Evolutionary conservation across 1,284 basidiomycete genomes (phyloP), one percentile per base, ranked within the genome.

Genomic region (Kalmanozyma brasiliensis): DNA sequence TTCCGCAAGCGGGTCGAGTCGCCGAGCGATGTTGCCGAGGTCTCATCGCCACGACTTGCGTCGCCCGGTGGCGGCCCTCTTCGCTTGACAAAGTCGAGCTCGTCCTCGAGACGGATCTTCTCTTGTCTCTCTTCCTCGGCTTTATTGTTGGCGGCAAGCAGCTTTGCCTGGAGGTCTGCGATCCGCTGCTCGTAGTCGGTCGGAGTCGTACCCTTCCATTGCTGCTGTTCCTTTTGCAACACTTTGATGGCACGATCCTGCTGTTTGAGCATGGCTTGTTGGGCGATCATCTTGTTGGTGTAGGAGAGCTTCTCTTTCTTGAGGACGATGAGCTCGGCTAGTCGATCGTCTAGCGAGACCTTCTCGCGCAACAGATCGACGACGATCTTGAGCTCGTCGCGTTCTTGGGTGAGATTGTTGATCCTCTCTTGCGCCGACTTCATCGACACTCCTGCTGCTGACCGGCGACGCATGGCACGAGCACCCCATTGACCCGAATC

Each of bases 371-470:
- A 66, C 13, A 79, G 69, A 52, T 80, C 80, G 23, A 79, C 73
- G 41, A 80, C 80, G 38, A 78, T 77, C 57, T 80, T 77, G 57
- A 81, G 74, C 46, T 80, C 78, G 42, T 80, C 77, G 19, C 76
- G 68, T 49, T 81, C 80, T 41, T 77, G 68, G 0, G 73, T 76
- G 19, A 81, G 70, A 37, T 60, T 68, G 58, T 79, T 78, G 58
- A 81, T 79, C 52, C 68, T 75, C 33, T 78, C 74, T 37, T 73
- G 71, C 3, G 77, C 71, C 16, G 73, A 77, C 60, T 80, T 80
- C 61, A 79, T 73, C 47, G 73, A 77, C 7, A 79, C 70, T 20
- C 77, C 77, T 0, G 74, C 76, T 8, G 74, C 76, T 0, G 67
- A 69, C 2, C 77, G 69, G 2, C 74, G 53, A 19, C 64, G 55